Base-by-base conservation (phyloP, 331 rosid genomes). In the Phaseolus coccineus region DNA sequence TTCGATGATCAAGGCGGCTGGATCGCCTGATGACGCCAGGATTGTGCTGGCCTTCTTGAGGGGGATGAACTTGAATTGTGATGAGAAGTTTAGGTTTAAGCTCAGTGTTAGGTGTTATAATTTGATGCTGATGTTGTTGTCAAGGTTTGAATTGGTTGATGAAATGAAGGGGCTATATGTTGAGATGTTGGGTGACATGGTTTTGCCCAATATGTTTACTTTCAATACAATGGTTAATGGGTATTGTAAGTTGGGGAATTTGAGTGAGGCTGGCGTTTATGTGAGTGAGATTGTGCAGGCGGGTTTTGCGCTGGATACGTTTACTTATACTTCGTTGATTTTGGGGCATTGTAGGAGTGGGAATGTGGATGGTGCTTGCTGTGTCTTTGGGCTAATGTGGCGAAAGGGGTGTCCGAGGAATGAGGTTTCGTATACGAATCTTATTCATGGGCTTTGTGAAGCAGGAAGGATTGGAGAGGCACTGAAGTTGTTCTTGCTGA, bases 161-260 rank as follows among this genome's bases (percentile, higher is more conserved):
- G 93, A 89, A 46, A 87, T 89, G 93, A 89, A 81, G 63, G 33
- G 12, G 2, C 63, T 89, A 73, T 89, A 80, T 64, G 35, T 77
- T 22, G 88, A 76, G 75, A 85, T 89, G 93, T 81, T 89, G 67
- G 68, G 57, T 39, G 82, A 87, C 24, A 75, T 44, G 80, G 66
- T 89, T 72, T 71, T 85, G 15, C 93, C 90, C 0, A 87, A 89
- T 76, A 81, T 89, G 15, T 89, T 72, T 66, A 89, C 89, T 19
- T 80, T 85, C 8, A 89, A 89, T 75, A 85, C 93, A 48, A 85
- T 89, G 90, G 89, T 89, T 1, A 85, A 89, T 89, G 90, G 88
- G 71, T 87, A 81, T 76, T 87, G 90, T 69, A 89, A 87, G 80
- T 70, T 87, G 51, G 93, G 93, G 73, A 53, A 83, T 76, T 77